Evolutionary conservation across 2,329 filamentous ascomycete species (phyloP).

Genomic region (Diaporthe helianthi): DNA sequence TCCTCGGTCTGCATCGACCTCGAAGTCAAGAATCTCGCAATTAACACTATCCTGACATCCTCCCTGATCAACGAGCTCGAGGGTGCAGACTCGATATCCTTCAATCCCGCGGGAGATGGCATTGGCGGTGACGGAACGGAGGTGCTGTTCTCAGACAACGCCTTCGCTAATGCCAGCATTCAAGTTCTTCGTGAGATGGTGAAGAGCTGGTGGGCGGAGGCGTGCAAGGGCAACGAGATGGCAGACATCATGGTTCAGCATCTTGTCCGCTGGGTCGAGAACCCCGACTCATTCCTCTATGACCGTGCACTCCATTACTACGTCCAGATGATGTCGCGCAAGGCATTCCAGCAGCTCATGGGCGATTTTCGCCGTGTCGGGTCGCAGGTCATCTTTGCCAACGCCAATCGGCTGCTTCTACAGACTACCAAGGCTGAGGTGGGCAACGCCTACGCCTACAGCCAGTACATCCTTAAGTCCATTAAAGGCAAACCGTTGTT

Average conservation of each 20-base stretch:
- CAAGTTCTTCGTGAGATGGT: constrained; percentile 96
- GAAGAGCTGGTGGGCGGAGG: constrained; percentile 97
- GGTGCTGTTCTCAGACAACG: constrained; percentile 82
- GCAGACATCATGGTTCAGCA: constrained; percentile 98
- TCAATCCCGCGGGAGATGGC: constrained; percentile 77
- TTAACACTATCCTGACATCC: constrained; percentile 97
- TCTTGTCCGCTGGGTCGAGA: constrained; percentile 96
- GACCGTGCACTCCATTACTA: constrained; percentile 95
- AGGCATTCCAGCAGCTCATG: constrained; percentile 97
- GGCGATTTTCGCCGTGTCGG: constrained; percentile 94
- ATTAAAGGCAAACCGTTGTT: constrained; percentile 96
- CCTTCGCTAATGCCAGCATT: constrained; percentile 91
- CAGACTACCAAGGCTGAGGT: constrained; percentile 98
- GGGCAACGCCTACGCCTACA: constrained; percentile 95
- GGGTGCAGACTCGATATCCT: constrained; percentile 83
- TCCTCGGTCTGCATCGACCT: constrained; percentile 96
- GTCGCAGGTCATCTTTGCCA: constrained; percentile 95
- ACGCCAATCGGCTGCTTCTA: constrained; percentile 83
- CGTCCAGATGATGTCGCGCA: constrained; percentile 97
- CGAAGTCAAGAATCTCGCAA: constrained; percentile 90
- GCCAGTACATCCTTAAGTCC: constrained; percentile 96
- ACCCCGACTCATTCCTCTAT: constrained; percentile 91
- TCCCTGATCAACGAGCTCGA: constrained; percentile 97
- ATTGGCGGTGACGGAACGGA: constrained; percentile 68
- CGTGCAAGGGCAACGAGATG: constrained; percentile 88